Base-by-base conservation (phyloP, 2,329 filamentous ascomycete genomes). In the Fusarium ambrosium region DNA sequence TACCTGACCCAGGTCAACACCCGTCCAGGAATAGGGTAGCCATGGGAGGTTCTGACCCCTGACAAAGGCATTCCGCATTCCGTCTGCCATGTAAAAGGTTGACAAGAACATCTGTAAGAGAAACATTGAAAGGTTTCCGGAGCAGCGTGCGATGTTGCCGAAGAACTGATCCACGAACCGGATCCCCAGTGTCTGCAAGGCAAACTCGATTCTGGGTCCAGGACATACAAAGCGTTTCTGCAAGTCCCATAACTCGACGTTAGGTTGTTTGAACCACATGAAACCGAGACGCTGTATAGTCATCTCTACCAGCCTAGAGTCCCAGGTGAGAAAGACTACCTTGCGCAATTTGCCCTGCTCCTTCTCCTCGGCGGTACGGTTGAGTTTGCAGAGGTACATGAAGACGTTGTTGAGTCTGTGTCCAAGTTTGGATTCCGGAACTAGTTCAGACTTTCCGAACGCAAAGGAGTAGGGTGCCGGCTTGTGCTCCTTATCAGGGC, bases 101-200 rank as follows among this genome's bases (percentile, higher is more conserved):
- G 55, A 34, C 20, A 58, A 36, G 55, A 58, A 37, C 32, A 58
- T 58, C 51, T 55, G 51, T n/a, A 55, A 14, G 51, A 55, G 51
- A 20, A 55, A 32, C 27, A 55, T 13, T 13, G 22, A 10, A 16
- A 24, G 7, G 34, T 58, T 58, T 2, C 55, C 55, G 16, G 55
- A 18, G 55, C 34, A 37, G 29, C 55, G 55, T n/a, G 55, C 55
- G 32, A 58, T 20, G 34, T 58, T 58, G 13, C 55, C 55, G 16
- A 36, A 24, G n/a, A 37, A 37, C 55, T 37, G 32, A 24, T 58
- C 55, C 14, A 58, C 55, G 32, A 58, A 58, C 55, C 55, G 55
- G 11, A 58, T 34, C 34, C 55, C 55, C 20, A 58, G 55, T 18
- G 32, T n/a, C 20, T 58, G 29, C 32, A 58, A 37, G 29, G 55